phyloP scores from a whole-genome alignment of 495 filamentous ascomycete species.

The Penicillium steckii region DNA sequence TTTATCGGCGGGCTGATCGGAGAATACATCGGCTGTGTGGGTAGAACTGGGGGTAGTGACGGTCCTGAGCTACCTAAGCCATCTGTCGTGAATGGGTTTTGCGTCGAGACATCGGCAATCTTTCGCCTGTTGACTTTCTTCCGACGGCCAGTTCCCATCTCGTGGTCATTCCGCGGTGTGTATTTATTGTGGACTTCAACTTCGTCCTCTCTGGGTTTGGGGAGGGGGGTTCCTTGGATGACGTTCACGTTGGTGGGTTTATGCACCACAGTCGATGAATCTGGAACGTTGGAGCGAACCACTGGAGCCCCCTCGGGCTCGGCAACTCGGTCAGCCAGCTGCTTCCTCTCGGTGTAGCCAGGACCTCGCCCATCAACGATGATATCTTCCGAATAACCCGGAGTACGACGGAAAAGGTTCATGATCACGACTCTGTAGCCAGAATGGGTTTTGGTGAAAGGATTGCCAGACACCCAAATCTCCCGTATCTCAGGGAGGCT shows the following conservation, averaged over 20 bases:
- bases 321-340: constrained; percentile 77
- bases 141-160: constrained; percentile 40
- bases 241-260: constrained; percentile 38
- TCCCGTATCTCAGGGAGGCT: constrained; percentile 87
- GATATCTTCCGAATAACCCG: constrained; percentile 88
- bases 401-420: constrained; percentile 91
- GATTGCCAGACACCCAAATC: constrained; percentile 87
- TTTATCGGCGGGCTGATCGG: constrained; percentile 28
- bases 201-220: constrained; percentile 50
- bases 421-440: constrained; percentile 87
- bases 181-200: constrained; percentile 50
- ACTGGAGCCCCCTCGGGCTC: constrained; percentile 74
- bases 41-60: constrained; percentile 26
- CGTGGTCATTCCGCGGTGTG: constrained; percentile 28
- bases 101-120: constrained; percentile 78
- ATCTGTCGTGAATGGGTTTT: constrained; percentile 45
- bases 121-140: constrained; percentile 63
- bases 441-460: constrained; percentile 83
- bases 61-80: constrained; percentile 33
- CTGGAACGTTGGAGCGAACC: constrained; percentile 61
- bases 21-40: constrained; percentile 34
- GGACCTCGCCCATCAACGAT: constrained; percentile 82
- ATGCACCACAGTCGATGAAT: constrained; percentile 60
- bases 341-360: constrained; percentile 76
- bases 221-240: constrained; percentile 7